Evolutionary conservation across 2,329 filamentous ascomycete species (phyloP).

Genomic region (Neofusicoccum sp.): DNA sequence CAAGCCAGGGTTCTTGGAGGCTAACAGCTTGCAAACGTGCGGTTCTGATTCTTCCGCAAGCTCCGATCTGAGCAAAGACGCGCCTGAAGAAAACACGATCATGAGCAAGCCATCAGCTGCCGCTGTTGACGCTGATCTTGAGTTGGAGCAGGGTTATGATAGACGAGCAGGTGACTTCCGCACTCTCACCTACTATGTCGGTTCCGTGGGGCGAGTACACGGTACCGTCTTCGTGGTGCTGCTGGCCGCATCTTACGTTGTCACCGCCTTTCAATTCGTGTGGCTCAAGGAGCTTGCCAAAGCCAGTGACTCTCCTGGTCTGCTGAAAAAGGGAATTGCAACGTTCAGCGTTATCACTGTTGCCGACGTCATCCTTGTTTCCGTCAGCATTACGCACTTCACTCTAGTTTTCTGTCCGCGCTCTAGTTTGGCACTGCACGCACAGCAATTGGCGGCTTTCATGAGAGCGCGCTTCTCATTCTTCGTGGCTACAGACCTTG

Average conservation of each 20-base stretch:
- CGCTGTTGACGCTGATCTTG: background rate
- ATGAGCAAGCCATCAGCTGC: too few species aligned
- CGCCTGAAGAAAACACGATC: background rate
- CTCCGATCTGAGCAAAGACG: background rate
- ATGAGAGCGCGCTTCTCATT: slow-evolving; percentile 44
- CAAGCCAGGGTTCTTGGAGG: background rate
- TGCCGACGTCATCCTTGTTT: background rate
- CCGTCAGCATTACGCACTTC: slow-evolving; percentile 1
- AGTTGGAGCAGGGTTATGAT: background rate
- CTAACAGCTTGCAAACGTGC: background rate
- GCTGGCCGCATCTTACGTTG: background rate
- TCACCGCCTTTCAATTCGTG: slow-evolving; percentile 7
- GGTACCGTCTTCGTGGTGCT: background rate
- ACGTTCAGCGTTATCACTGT: slow-evolving; percentile 11
- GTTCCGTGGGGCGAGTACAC: background rate
- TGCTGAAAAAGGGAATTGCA: background rate
- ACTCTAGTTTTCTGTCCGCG: background rate
- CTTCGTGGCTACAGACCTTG: slow-evolving; percentile 48
- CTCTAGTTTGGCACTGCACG: background rate
- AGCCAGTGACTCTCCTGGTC: background rate
- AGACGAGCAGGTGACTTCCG: slow-evolving; percentile 12
- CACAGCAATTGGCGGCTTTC: background rate
- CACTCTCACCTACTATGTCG: slow-evolving; percentile 16
- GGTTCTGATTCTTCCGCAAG: background rate
- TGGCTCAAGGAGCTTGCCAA: slow-evolving; percentile 17